Conservation (phyloP, 2,329 filamentous ascomycete genomes). For the Colletotrichum eremochloae region DNA sequence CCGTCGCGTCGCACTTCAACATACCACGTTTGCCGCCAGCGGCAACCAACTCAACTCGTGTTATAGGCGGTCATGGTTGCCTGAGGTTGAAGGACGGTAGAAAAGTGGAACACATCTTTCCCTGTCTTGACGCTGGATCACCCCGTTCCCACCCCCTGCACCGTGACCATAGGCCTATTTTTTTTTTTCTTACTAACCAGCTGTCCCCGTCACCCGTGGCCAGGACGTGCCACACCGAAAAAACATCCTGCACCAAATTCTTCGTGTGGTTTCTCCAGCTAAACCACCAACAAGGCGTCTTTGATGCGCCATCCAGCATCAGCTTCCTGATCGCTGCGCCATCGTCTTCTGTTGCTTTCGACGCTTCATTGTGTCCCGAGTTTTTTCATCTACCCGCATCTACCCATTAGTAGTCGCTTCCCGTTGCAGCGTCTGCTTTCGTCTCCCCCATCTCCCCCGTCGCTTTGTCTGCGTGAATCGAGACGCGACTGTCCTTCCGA, state of each 20-base stretch:
- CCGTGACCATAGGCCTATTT: constrained; percentile 17
- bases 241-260: constrained; percentile 39
- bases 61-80: constrained; percentile 20
- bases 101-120: constrained; percentile 13
- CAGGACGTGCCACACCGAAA: constrained; percentile 40
- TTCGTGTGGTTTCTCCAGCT: constrained; percentile 28
- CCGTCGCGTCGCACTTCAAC: not conserved
- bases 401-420: constrained; percentile 24
- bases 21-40: not conserved
- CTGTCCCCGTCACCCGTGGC: constrained; percentile 33
- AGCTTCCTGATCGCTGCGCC: constrained; percentile 38
- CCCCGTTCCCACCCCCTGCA: constrained; percentile 23
- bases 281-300: constrained; percentile 32
- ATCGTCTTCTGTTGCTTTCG: constrained; percentile 19
- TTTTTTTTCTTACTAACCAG: constrained; percentile 19
- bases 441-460: constrained; percentile 3
- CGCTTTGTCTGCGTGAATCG: constrained; percentile 40
- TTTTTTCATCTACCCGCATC: not conserved
- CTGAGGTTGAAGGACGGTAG: constrained; percentile 30
- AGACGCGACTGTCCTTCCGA: constrained; percentile 33
- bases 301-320: constrained; percentile 40
- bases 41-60: constrained; percentile 2
- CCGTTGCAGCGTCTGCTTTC: constrained; percentile 26
- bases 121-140: not conserved
- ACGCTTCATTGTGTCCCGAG: constrained; percentile 5